A percentile compares a stretch with the other conserved stretches of the same genome.
These are phyloP conservation scores for Stylonectria norvegica DNA, from an alignment of 2,329 filamentous ascomycete species.

Conservation along the genomic window DNA sequence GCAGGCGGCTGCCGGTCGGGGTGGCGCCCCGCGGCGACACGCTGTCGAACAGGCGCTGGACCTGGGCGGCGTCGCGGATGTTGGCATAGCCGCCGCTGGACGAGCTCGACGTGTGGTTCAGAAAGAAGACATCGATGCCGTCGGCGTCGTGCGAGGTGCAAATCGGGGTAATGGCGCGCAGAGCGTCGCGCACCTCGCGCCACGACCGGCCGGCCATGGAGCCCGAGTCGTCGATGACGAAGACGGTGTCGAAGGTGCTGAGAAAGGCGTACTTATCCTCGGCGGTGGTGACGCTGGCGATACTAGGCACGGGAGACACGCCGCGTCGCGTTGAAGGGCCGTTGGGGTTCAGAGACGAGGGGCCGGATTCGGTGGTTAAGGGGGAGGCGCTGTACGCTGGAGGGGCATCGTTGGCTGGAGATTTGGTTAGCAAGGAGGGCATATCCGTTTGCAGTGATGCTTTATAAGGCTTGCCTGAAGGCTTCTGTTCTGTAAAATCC, in stretches of 20 bases:
- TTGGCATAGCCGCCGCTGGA: conserved; percentile 58
- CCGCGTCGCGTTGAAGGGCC: conserved; percentile 15
- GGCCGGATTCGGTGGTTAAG: conserved; percentile 2
- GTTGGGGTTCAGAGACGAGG: conserved; percentile 3
- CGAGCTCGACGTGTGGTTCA: conserved; percentile 60
- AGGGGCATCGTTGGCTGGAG: conserved; percentile 29
- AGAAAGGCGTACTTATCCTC: conserved; percentile 78
- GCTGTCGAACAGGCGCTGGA: conserved; percentile 66
- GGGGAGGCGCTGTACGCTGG: conserved; percentile 32
- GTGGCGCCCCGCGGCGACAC: conserved; percentile 66
- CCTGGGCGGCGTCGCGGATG: conserved; percentile 54
- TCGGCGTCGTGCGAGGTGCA: conserved; percentile 77
- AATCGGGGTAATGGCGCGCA: conserved; percentile 74
- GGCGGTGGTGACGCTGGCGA: conserved; percentile 34
- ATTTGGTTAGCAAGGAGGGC: neutral
- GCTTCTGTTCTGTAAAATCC: too few species aligned
- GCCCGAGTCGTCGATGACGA: conserved; percentile 88
- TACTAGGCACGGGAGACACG: conserved; percentile 12
- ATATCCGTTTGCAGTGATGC: too few species aligned
- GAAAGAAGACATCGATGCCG: conserved; percentile 87
- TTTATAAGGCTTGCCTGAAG: too few species aligned
- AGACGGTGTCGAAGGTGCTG: conserved; percentile 75
- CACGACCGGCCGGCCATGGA: conserved; percentile 79
- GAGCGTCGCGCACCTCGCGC: conserved; percentile 67
- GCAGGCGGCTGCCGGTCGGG: conserved; percentile 69